Evolutionary conservation across 2,329 filamentous ascomycete genomes (phyloP).

Genomic region (Diaporthe vaccinii): DNA sequence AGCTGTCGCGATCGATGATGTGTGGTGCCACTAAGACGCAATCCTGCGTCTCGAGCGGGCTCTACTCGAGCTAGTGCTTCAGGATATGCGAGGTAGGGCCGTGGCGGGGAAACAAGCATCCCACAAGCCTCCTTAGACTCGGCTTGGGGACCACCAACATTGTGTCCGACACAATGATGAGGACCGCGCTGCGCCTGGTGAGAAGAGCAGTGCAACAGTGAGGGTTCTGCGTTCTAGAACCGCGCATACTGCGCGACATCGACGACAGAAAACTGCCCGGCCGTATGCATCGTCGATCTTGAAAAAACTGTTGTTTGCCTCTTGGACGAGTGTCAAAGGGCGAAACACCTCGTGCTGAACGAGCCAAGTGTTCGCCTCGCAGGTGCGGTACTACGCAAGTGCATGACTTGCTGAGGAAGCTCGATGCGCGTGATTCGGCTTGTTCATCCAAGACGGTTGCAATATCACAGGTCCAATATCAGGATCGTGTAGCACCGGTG

Average conservation of each 20-base stretch:
- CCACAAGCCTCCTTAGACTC: constrained; percentile 17
- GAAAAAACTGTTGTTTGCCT: not conserved
- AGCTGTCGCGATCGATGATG: constrained; percentile 11
- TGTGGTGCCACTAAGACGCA: constrained; percentile 13
- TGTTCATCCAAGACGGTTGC: constrained; percentile 21
- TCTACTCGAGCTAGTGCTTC: constrained; percentile 27
- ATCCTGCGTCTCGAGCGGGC: constrained; percentile 8
- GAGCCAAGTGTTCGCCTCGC: constrained; percentile 7
- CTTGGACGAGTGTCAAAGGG: not conserved
- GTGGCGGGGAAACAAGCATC: constrained; percentile 18
- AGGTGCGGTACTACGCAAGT: not conserved
- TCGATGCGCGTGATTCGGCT: not conserved
- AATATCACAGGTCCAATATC: constrained; percentile 19
- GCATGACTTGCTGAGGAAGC: not conserved
- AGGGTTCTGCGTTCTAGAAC: constrained; percentile 14
- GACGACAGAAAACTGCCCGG: not conserved
- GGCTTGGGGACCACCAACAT: not conserved
- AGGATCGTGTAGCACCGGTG: not conserved
- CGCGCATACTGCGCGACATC: constrained; percentile 19
- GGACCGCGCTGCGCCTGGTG: not conserved
- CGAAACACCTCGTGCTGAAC: constrained; percentile 14
- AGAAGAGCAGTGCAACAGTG: constrained; percentile 12
- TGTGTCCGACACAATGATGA: not conserved
- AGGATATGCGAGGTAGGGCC: constrained; percentile 26
- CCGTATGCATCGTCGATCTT: constrained; percentile 13